Evolutionary conservation across 75 land plant genomes (phyloP).

Genomic region (Sequoia sempervirens): DNA sequence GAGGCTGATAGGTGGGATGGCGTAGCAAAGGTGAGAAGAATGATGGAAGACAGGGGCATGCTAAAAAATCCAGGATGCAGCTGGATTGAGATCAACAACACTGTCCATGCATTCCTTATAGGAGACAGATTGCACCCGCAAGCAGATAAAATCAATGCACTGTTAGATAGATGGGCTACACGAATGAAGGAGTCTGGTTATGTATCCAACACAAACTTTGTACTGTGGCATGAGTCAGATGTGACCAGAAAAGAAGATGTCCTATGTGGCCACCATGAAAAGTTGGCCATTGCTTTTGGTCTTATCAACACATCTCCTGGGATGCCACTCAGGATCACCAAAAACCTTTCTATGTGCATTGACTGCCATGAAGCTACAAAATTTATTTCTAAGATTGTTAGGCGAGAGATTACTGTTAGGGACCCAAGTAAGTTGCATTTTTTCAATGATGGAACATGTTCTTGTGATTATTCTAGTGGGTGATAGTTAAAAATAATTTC

Average conservation of each 20-base stretch:
- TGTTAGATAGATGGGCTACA: slow-evolving; percentile 7
- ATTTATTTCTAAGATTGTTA: slow-evolving; percentile 14
- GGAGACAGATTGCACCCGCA: not conserved
- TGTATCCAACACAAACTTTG: not conserved
- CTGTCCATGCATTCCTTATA: not conserved
- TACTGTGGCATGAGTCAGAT: not conserved
- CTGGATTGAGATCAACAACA: not conserved
- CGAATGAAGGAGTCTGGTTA: slow-evolving; percentile 4
- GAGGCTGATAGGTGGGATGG: slow-evolving; percentile 4
- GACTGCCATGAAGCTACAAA: slow-evolving; percentile 24
- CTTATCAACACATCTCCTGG: slow-evolving; percentile 15
- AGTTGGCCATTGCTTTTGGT: slow-evolving; percentile 25
- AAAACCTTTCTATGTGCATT: slow-evolving; percentile 14
- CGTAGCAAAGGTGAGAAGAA: slow-evolving; percentile 1
- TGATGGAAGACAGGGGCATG: slow-evolving; percentile 2
- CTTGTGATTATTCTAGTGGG: slow-evolving; percentile 1
- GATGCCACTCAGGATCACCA: slow-evolving; percentile 8
- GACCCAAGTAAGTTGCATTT: slow-evolving; percentile 11
- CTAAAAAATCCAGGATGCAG: not conserved
- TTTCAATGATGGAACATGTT: slow-evolving; percentile 21
- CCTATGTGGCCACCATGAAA: slow-evolving; percentile 22
- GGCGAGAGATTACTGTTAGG: slow-evolving; percentile 12
- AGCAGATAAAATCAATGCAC: not conserved
- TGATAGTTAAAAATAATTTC: not conserved
- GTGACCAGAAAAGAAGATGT: slow-evolving; percentile 10